Conservation (phyloP, 768 basidiomycete genomes). For the Asterophora parasitica region DNA sequence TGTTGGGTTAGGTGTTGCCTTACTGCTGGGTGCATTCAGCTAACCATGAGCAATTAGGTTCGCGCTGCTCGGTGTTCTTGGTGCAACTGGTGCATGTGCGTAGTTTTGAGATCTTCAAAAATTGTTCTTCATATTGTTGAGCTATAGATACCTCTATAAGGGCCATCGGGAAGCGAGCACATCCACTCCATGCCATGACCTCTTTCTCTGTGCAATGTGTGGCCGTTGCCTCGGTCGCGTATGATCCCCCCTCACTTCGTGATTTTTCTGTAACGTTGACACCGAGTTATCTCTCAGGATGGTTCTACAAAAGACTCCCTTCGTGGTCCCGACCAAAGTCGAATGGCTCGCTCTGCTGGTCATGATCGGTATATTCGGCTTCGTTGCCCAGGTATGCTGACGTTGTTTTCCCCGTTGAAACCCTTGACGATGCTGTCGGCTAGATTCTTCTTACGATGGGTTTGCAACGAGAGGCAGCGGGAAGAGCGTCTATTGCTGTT, state of each 20-base stretch:
- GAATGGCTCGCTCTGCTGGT: constrained; percentile 44
- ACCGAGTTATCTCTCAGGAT: constrained; percentile 32
- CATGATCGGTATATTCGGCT: constrained; percentile 50
- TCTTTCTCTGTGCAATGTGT: constrained; percentile 63
- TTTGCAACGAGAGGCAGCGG: constrained; percentile 37
- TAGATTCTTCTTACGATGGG: constrained; percentile 56
- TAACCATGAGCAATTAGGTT: constrained; percentile 3
- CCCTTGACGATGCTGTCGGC: neutral
- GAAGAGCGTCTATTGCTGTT: constrained; percentile 55
- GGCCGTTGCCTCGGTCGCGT: constrained; percentile 28
- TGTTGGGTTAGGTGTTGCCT: constrained; percentile 6
- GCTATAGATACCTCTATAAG: constrained; percentile 28
- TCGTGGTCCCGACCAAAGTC: constrained; percentile 41
- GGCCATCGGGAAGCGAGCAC: constrained; percentile 71
- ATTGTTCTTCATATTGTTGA: neutral
- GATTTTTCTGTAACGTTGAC: neutral
- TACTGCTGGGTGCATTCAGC: neutral
- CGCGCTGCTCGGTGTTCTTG: constrained; percentile 49
- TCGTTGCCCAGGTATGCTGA: constrained; percentile 47
- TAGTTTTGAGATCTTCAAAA: neutral
- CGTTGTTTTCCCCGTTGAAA: constrained; percentile 35
- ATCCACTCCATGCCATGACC: constrained; percentile 65
- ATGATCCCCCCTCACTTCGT: neutral
- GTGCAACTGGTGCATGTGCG: constrained; percentile 67
- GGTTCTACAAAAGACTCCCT: constrained; percentile 30